Base-by-base conservation (phyloP, 2,329 filamentous ascomycete genomes). In the Hymenoscyphus albidus region DNA sequence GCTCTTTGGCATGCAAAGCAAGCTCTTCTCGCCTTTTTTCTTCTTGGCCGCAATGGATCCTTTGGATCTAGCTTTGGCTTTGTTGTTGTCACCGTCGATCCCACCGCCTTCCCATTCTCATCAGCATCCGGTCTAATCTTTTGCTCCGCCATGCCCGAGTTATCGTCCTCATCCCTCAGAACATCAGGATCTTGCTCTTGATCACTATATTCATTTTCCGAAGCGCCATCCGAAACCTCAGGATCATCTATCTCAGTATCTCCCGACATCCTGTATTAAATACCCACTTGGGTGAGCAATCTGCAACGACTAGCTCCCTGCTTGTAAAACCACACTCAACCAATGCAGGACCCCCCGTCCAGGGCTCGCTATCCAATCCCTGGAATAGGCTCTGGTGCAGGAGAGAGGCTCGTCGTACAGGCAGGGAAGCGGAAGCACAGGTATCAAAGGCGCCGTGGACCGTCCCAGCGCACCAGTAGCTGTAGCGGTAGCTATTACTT, bases 1-100 rank as follows among this genome's bases (percentile, higher is more conserved):
- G 95, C 95, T 78, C 94, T 85, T 80, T 99, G 95, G 79, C 95
- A 99, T 69, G 95, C 94, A 85, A 90, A 97, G 78, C 95, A 99
- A 64, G 95, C 95, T 77, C 95, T 85, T 71, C 94, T 87, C 44
- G 95, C 95, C 84, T 99, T 99, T 83, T 98, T 99, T 74, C 95
- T 87, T 71, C 93, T 85, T 18, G 95, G 94, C 66, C 95, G 87
- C 74, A 89, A 83, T 64, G 94, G 93, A 76, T 99, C 95, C 78
- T 98, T 98, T 64, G 93, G 87, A 80, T 91, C 84, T 76, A 88
- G 83, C 78, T 88, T 89, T 40, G 74, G 73, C 78, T 89, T 90
- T 78, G 68, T 81, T 78, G 71, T 78, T 78, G 71, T 78, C 76
- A 71, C 68, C 77, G 68, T 81, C 81, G 68, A 79, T 69, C 68